Evolutionary conservation across 116 monocot genomes (phyloP).

Genomic region (Trichopus zeylanicus): DNA sequence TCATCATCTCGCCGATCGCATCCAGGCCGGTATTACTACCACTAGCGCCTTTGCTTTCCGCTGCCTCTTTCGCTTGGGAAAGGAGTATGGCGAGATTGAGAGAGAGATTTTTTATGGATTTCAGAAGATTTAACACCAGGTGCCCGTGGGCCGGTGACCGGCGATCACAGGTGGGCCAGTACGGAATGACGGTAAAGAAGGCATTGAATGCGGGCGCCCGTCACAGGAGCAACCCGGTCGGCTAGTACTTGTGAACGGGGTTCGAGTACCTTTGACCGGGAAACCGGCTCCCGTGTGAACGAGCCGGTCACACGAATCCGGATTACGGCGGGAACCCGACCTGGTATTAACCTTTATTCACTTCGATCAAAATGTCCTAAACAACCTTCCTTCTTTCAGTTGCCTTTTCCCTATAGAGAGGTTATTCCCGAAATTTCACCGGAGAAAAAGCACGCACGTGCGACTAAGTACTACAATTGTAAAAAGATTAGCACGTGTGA

Average conservation of each 20-base stretch:
- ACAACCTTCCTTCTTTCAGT: background rate
- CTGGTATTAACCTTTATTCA: background rate
- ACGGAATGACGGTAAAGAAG: background rate
- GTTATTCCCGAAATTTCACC: background rate
- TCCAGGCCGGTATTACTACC: no score
- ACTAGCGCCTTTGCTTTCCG: no score
- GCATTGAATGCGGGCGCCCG: constrained; percentile 11
- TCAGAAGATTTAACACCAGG: background rate
- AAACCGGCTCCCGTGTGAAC: constrained; percentile 1
- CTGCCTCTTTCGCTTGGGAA: no score
- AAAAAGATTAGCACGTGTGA: background rate
- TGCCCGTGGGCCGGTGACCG: background rate
- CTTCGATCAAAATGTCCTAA: background rate
- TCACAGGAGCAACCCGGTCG: background rate
- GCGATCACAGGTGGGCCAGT: constrained; percentile 5
- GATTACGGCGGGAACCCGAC: background rate
- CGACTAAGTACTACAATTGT: background rate
- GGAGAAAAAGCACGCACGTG: background rate
- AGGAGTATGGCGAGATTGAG: background rate
- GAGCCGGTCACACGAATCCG: background rate
- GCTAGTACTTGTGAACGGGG: constrained; percentile 7
- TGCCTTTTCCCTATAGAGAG: background rate
- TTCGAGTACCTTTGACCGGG: constrained; percentile 5
- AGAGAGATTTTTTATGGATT: background rate
- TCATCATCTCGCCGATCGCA: constrained; percentile 12